Evolutionary conservation across 2,329 filamentous ascomycete species (phyloP), one percentile per base, ranked within the genome.

Genomic region (Madurella mycetomatis): DNA sequence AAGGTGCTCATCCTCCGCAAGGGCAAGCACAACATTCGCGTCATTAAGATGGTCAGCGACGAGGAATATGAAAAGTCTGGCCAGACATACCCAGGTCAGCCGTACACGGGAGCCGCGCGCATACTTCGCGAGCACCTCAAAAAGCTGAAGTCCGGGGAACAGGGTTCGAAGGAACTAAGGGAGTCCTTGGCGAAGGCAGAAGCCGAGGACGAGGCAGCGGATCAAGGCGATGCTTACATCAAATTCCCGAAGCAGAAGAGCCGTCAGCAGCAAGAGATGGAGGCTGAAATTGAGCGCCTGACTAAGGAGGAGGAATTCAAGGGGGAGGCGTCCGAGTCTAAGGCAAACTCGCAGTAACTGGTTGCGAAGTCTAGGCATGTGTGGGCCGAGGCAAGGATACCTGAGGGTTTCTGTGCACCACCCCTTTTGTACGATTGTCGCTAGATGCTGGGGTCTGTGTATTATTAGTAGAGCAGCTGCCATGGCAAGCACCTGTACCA

Each of bases 1-100:
- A 74, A 77, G 59, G 61, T 85, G 45, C 71, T 86, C 58, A 77
- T 86, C 61, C 71, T 86, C 50, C 80, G 84, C 59, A 82, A 78
- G 64, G 83, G 83, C 60, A 85, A 84, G 71, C 78, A 84, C 69
- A 83, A 85, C 58, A 68, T 86, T 44, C 79, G 82, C 44, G 76
- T 85, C 59, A 73, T 86, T 49, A 74, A 85, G 68, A 73, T 86
- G 57, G 72, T 86, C 31, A 72, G 69, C 57, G 80, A 86, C 63
- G 72, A 80, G 45, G 76, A 77, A 55, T 85, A 79, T 75, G 63
- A 68, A 41, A 64, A 60, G 4, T 76, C 72, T 53, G 81, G 81
- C 30, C 54, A 71, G 57, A 69, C 69, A 16, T 84, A 84, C 65
- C 75, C 78, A 1, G 82, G 82, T 43, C 71, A 82, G 69, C 73